Evolutionary conservation across 1,284 basidiomycete species (phyloP), one percentile per base, ranked within the genome.

Genomic region (Volvariella volvacea): DNA sequence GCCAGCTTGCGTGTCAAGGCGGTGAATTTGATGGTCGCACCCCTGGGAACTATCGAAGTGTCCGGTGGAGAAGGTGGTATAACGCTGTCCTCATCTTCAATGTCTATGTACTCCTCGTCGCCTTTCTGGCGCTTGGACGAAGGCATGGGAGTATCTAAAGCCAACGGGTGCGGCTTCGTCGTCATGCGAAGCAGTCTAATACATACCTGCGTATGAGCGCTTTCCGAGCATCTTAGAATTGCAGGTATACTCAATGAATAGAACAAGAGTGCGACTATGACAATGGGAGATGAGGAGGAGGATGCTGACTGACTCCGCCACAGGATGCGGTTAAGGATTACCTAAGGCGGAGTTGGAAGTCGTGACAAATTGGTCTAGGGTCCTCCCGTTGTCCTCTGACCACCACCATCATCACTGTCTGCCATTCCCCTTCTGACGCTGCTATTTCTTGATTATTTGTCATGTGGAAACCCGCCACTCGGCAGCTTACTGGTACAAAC

Each of bases 391-490:
- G 48, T 49, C 48, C 51, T 52, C 51, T 50, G 49, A 58, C 58
- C 53, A 59, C 52, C 55, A 56, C 46, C 55, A 53, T 41, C 50
- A 45, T 49, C 52, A 39, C 44, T 52, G 45, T 50, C 58, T 62
- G 51, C 55, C 52, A 49, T 42, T 43, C 42, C 38, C 46, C 50
- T 50, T 50, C 49, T 45, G 40, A 50, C 51, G 54, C 54, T 66
- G 6, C 6, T 28, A 28, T 28, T 68, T 68, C 67, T 70, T 67
- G 63, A 59, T 54, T 52, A 53, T 45, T 42, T 52, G 55, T 46
- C 50, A 92, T 92, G 89, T 92, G 89, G 89, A 82, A 85, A 68
- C 88, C 87, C 48, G 88, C 89, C 50, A 90, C 87, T 50, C 78
- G 80, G 49, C 80, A 87, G 65, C 83, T 88, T 37, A 84, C 84